Percentiles rank a stretch among this genome's conserved stretches.
phyloP scores from a whole-genome alignment of 345 rosid genomes.

The Ailanthus altissimus region DNA sequence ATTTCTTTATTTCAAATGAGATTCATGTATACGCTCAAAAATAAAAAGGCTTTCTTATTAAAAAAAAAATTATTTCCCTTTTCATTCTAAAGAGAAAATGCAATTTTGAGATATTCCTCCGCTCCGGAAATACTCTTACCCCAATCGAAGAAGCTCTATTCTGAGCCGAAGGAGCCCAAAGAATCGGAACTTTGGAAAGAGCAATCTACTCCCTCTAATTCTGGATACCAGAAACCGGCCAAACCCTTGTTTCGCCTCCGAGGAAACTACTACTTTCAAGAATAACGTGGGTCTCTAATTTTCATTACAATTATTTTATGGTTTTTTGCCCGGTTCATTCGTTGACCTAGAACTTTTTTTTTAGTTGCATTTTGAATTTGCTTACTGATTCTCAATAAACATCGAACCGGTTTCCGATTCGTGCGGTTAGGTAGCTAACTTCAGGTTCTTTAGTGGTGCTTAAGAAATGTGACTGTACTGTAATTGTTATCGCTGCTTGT shows the following conservation, averaged over 20 bases:
- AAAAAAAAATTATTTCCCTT: too few species aligned
- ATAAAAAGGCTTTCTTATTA: too few species aligned
- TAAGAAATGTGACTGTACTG: neutral
- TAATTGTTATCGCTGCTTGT: neutral
- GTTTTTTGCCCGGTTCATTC: neutral
- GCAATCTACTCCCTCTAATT: constrained; percentile 83
- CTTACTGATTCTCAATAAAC: neutral
- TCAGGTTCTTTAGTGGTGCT: neutral
- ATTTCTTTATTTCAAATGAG: too few species aligned
- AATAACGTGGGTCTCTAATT: constrained; percentile 45
- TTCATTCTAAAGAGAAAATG: too few species aligned
- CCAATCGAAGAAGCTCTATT: neutral
- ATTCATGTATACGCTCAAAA: too few species aligned
- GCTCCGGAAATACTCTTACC: too few species aligned
- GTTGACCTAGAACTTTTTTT: neutral
- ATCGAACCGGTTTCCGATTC: neutral
- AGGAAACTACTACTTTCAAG: constrained; percentile 71
- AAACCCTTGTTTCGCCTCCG: constrained; percentile 93
- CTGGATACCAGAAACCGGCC: constrained; percentile 97
- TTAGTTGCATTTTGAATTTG: neutral
- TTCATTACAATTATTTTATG: neutral
- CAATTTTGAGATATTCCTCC: neutral
- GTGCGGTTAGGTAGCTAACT: neutral
- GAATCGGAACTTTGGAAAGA: constrained; percentile 70
- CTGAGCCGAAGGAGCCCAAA: constrained; percentile 11